Evolutionary conservation across 352 stramenopile species (phyloP), one percentile per base, ranked within the genome.

Genomic region (Phytophthora tubulina): DNA sequence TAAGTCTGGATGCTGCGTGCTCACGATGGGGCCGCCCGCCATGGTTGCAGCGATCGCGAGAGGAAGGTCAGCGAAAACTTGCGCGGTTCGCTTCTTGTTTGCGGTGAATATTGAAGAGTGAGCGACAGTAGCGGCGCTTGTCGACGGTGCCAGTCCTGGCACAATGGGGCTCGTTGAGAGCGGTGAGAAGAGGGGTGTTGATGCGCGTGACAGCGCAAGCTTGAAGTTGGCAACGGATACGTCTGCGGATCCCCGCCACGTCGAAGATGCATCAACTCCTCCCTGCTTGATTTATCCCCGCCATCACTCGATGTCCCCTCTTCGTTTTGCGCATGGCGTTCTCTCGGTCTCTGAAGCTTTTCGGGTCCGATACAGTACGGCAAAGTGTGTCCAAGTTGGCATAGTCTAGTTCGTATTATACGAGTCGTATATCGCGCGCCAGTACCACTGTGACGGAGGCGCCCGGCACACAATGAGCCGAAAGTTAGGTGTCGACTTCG

Each of bases 11-110:
- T 35, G 41, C 4, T 36, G 50, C 21, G 46, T 45, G 55, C 69
- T 72, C 48, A 72, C 57, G 27, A 64, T 52, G 27, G 57, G 33
- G 11, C 51, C 63, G 11, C 17, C 65, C 31, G 64, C 64, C 64
- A 70, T 73, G 27, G 42, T 69, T 41, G 15, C 44, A 38, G 56
- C 14, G 32, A 32, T 36, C 15, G 44, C 6, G 17, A 50, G 21
- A 27, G 21, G 21, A 27, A 27, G 21, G 17, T 14, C 44, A 50
- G 44, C n/a, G 44, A 11, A 50, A 21, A 50, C n/a, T 50, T 21
- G 44, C n/a, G 44, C 2, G 44, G 6, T 30, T 13, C 42, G 27
- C 42, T 56, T 64, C 0, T 35, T 54, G 57, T 13, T 36, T 45
- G 14, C 44, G 45, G 27, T 14, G 45, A 51, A 55, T n/a, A 56